Evolutionary conservation across 352 stramenopile species (phyloP).

Genomic region (Thalassiosira gravida): DNA sequence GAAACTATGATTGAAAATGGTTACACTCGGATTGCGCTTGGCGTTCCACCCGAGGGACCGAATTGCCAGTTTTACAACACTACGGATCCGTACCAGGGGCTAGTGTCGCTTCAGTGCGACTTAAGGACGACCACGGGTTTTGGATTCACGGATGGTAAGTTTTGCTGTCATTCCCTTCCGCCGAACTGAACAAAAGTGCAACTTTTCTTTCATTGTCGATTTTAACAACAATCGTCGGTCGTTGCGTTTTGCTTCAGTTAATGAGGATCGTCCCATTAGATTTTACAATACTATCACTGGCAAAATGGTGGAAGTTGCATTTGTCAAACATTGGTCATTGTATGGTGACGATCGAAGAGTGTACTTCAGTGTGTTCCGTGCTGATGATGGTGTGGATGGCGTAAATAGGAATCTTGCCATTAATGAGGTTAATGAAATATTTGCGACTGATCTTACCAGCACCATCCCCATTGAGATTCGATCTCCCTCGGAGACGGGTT

Average conservation of each 20-base stretch:
- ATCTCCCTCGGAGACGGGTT: slow-evolving; percentile 2
- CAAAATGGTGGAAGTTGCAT: neutral
- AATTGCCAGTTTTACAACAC: neutral
- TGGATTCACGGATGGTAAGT: no score
- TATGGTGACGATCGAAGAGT: neutral
- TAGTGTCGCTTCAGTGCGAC: neutral
- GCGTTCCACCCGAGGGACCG: neutral
- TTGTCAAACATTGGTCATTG: slow-evolving; percentile 1
- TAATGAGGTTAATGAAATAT: slow-evolving; percentile 1
- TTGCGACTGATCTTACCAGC: neutral
- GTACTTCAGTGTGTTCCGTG: slow-evolving; percentile 8
- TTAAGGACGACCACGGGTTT: no score
- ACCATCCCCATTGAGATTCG: slow-evolving; percentile 6
- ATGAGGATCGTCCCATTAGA: neutral
- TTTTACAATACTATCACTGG: neutral
- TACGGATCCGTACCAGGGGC: neutral
- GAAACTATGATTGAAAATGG: neutral
- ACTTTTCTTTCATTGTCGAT: no score
- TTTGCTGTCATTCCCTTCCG: no score
- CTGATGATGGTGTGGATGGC: neutral
- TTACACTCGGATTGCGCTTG: neutral
- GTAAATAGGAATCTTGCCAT: neutral
- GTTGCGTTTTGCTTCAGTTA: neutral
- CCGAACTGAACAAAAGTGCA: no score
- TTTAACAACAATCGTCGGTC: neutral